phyloP scores from a whole-genome alignment of 768 basidiomycete species.

The Lactarius indigo region DNA sequence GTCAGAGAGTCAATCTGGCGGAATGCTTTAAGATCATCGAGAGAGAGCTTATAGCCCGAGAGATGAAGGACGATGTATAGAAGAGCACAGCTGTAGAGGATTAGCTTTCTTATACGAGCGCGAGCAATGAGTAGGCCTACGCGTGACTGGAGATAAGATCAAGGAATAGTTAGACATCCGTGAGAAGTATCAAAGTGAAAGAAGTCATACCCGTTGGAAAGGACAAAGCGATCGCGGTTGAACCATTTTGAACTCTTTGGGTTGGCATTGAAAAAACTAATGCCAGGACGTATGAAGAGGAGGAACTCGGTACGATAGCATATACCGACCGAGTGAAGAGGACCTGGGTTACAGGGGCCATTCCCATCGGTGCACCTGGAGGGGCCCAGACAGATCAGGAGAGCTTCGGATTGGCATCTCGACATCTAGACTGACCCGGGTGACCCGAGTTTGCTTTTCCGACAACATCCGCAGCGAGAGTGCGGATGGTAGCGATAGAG shows the following conservation, averaged over 20 bases:
- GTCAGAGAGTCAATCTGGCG: conserved; percentile 87
- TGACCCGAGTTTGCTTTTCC: conserved; percentile 92
- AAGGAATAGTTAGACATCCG: conserved; percentile 15
- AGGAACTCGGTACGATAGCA: background rate
- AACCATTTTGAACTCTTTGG: conserved; percentile 89
- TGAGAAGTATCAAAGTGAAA: background rate
- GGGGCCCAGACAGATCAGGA: background rate
- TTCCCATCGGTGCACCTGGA: conserved; percentile 88
- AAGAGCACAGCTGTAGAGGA: conserved; percentile 68
- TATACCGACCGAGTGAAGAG: conserved; percentile 74
- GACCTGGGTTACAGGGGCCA: conserved; percentile 81
- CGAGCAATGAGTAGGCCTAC: conserved; percentile 44
- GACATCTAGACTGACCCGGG: conserved; percentile 52
- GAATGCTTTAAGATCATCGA: conserved; percentile 93
- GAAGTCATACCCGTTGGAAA: conserved; percentile 81
- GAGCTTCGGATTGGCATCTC: background rate
- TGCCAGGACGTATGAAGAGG: conserved; percentile 8
- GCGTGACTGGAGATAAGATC: conserved; percentile 52
- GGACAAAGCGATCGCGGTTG: conserved; percentile 95
- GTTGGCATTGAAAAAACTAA: conserved; percentile 83
- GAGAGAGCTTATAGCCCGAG: conserved; percentile 83
- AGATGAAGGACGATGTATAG: conserved; percentile 93
- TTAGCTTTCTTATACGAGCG: background rate
- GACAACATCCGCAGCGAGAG: conserved; percentile 72
- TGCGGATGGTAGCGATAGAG: conserved; percentile 69